Conservation (phyloP, 208 protist species). For the Crithidia sp. region DNA sequence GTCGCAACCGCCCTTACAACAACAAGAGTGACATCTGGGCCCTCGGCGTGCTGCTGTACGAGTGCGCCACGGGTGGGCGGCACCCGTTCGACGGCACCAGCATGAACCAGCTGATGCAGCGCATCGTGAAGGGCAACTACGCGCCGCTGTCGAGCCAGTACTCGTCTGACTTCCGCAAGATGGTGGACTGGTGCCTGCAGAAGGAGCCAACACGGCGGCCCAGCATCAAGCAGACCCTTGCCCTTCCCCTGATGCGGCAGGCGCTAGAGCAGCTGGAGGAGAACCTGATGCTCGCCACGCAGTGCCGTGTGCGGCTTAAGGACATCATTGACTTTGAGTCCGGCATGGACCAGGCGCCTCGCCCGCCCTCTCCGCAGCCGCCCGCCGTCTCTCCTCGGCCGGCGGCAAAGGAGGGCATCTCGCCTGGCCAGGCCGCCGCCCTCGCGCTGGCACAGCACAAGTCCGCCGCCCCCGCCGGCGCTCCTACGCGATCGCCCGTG, state of each 20-base stretch:
- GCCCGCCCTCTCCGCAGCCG: conserved; percentile 22
- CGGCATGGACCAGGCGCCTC: conserved; percentile 36
- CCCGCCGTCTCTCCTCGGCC: conserved; percentile 5
- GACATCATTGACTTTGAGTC: conserved; percentile 90
- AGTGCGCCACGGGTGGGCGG: conserved; percentile 77
- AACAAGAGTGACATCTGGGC: conserved; percentile 97
- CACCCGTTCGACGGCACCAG: conserved; percentile 94
- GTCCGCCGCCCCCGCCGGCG: background rate
- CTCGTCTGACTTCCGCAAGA: conserved; percentile 80
- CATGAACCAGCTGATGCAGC: conserved; percentile 94
- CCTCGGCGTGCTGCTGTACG: conserved; percentile 89
- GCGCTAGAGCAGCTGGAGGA: conserved; percentile 85
- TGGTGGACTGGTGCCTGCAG: conserved; percentile 89
- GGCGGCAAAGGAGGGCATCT: conserved; percentile 43
- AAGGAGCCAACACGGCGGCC: conserved; percentile 81
- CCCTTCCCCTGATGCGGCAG: conserved; percentile 68
- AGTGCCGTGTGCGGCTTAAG: conserved; percentile 83
- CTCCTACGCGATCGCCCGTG: conserved; percentile 5
- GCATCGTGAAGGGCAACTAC: conserved; percentile 89
- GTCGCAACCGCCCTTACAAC: conserved; percentile 95
- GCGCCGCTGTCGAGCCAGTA: conserved; percentile 85
- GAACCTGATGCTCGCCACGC: conserved; percentile 90
- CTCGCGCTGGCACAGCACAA: conserved; percentile 64
- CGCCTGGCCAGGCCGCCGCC: conserved; percentile 79
- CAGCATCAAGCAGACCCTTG: conserved; percentile 81